phyloP scores from a whole-genome alignment of 1,284 basidiomycete genomes.

The Boletellus deceptivus region DNA sequence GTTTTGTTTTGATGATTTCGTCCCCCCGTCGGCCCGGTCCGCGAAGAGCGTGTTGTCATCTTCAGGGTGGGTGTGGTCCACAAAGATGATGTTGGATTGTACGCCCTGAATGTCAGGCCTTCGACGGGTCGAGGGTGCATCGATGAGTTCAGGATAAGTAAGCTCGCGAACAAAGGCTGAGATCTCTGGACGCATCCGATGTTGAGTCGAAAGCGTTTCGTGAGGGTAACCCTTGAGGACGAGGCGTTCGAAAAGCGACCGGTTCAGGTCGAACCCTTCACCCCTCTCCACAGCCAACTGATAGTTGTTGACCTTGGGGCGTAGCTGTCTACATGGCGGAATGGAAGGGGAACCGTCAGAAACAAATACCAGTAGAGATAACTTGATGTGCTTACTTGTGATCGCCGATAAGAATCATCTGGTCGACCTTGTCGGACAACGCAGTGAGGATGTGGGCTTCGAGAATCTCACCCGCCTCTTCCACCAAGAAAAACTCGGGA shows the following conservation, averaged over 20 bases:
- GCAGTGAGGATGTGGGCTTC: slow-evolving; percentile 64
- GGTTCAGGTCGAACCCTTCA: slow-evolving; percentile 60
- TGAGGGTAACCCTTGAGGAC: slow-evolving; percentile 59
- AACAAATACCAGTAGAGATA: too few species aligned
- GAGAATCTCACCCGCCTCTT: slow-evolving; percentile 69
- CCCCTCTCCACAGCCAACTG: slow-evolving; percentile 61
- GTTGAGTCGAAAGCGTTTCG: slow-evolving; percentile 49
- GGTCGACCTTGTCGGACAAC: slow-evolving; percentile 41
- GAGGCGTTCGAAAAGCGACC: slow-evolving; percentile 51
- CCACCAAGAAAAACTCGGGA: slow-evolving; percentile 55
- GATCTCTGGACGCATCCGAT: slow-evolving; percentile 68
- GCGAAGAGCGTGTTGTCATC: slow-evolving; percentile 40
- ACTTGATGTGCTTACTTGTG: slow-evolving; percentile 50
- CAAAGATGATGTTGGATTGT: slow-evolving; percentile 54
- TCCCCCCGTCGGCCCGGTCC: slow-evolving; percentile 43
- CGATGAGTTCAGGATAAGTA: slow-evolving; percentile 59
- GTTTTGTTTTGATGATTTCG: slow-evolving; percentile 58
- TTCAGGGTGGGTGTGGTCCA: slow-evolving; percentile 55
- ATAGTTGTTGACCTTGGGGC: slow-evolving; percentile 59
- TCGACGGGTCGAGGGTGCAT: slow-evolving; percentile 45
- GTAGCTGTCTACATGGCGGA: not conserved
- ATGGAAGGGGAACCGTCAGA: not conserved
- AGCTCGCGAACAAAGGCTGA: slow-evolving; percentile 53
- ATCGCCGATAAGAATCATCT: slow-evolving; percentile 55
- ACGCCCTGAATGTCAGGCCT: slow-evolving; percentile 52